Base-by-base conservation (phyloP, 495 filamentous ascomycete species). In the Rhypophila decipiens region DNA sequence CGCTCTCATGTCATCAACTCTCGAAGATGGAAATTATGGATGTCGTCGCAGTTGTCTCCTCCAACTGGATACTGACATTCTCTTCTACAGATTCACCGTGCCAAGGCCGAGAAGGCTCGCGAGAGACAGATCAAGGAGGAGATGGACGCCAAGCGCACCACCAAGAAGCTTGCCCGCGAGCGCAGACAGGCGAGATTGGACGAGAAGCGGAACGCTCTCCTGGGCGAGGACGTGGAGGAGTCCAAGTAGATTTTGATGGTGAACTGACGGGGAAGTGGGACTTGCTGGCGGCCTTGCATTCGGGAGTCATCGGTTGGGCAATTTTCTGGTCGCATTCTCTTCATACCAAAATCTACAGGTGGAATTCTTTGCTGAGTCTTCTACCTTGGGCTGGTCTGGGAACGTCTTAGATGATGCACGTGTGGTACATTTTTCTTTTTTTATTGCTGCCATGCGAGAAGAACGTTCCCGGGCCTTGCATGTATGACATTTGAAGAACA, bases 141-240 rank as follows among this genome's bases (percentile, higher is more conserved):
- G 82, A 97, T 97, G 93, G 91, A 99, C 73, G 87, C 85, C 76
- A 96, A 93, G 83, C 88, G 93, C 79, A 85, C 88, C 72, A 95
- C 95, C 88, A 96, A 88, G 84, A 96, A 95, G 89, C 93, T 93
- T 60, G 90, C 91, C 52, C 88, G 93, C 76, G 94, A 96, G 85
- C 82, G 93, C 75, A 90, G 88, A 78, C 75, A 81, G 69, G 87
- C 91, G 77, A 85, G 93, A 70, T 75, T 86, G 66, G 70, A 78
- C 67, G 81, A 84, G 69, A 99, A 99, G 93, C 82, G 88, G 72
- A 84, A 81, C 59, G 86, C 86, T 61, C 66, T 93, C 64, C 65
- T 83, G 45, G 88, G 76, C 53, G 90, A 86, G 64, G 78, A 72
- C 46, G 81, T 87, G 68, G 85, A 93, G 65, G 70, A 68, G 51